Percentiles rank a stretch among this genome's conserved stretches.
Evolutionary conservation across 441 rosid species (phyloP).

Genomic region (Pelargonium australe): DNA sequence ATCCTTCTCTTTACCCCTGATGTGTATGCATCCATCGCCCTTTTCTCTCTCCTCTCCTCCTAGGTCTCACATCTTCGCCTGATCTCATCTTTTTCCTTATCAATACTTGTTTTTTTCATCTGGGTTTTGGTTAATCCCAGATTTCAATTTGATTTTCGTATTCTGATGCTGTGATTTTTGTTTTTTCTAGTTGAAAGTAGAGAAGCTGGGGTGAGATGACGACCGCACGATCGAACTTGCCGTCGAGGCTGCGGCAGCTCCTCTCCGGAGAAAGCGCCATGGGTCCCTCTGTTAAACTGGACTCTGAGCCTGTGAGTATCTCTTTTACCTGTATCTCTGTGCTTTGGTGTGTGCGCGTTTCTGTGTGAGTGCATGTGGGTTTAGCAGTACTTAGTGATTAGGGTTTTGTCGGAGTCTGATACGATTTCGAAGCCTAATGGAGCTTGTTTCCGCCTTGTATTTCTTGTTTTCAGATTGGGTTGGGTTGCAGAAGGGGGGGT

Average conservation of each 20-base stretch:
- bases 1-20: slow-evolving; percentile 28
- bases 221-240: slow-evolving; percentile 77
- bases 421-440: not conserved
- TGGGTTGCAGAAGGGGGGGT: not conserved
- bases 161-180: not conserved
- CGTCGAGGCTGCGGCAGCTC: slow-evolving; percentile 86
- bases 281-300: slow-evolving; percentile 73
- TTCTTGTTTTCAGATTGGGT: not conserved
- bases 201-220: slow-evolving; percentile 57
- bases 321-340: not conserved
- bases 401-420: slow-evolving; percentile 9
- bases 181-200: slow-evolving; percentile 29
- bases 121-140: slow-evolving; percentile 14
- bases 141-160: slow-evolving; percentile 9
- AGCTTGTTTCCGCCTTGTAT: not conserved
- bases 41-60: slow-evolving; percentile 25
- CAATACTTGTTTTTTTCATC: not conserved
- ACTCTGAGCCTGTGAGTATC: slow-evolving; percentile 80
- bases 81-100: not conserved
- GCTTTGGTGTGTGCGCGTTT: not conserved
- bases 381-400: not conserved
- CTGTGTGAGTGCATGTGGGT: slow-evolving; percentile 7
- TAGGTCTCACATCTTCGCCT: slow-evolving; percentile 17
- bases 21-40: slow-evolving; percentile 33
- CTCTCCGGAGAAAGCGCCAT: slow-evolving; percentile 75